A percentile compares a stretch with the other conserved stretches of the same genome.
phyloP scores from a whole-genome alignment of 2,329 filamentous ascomycete genomes.

The Elsinoe australis region DNA sequence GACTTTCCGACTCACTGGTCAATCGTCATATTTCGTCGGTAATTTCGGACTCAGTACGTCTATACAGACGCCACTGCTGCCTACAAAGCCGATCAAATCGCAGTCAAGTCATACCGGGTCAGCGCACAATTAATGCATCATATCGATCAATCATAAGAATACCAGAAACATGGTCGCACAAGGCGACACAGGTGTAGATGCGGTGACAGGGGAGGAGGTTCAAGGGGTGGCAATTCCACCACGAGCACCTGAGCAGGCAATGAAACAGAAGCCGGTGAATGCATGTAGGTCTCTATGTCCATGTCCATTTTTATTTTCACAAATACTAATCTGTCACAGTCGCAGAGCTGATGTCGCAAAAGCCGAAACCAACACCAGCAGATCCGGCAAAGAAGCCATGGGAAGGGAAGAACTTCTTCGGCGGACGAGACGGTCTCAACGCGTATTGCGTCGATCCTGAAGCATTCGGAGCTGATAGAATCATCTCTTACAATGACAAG shows the following conservation, averaged over 20 bases:
- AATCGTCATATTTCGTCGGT: too few relatives aligned
- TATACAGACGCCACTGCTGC: too few relatives aligned
- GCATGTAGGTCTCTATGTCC: constrained; percentile 19
- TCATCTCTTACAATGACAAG: constrained; percentile 59
- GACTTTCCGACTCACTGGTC: too few relatives aligned
- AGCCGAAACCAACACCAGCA: constrained; percentile 28
- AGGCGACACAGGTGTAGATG: constrained; percentile 9
- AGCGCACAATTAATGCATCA: too few relatives aligned
- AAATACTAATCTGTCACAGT: constrained; percentile 28
- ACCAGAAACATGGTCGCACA: too few relatives aligned
- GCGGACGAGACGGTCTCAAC: constrained; percentile 54
- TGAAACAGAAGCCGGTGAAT: not conserved
- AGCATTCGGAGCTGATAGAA: constrained; percentile 49
- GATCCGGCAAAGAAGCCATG: constrained; percentile 23
- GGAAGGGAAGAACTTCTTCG: constrained; percentile 31
- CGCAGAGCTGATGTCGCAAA: constrained; percentile 42
- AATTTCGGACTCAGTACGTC: too few relatives aligned
- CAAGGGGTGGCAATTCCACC: constrained; percentile 19
- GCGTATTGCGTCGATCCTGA: constrained; percentile 59
- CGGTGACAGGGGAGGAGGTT: constrained; percentile 20
- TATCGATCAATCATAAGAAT: too few relatives aligned
- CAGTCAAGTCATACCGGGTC: too few relatives aligned
- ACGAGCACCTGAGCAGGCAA: not conserved
- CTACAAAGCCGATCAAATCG: too few relatives aligned
- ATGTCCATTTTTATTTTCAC: not conserved